These are phyloP conservation scores for Phytopythium ostracodes DNA, from an alignment of 352 stramenopile species.

Conservation along the genomic window DNA sequence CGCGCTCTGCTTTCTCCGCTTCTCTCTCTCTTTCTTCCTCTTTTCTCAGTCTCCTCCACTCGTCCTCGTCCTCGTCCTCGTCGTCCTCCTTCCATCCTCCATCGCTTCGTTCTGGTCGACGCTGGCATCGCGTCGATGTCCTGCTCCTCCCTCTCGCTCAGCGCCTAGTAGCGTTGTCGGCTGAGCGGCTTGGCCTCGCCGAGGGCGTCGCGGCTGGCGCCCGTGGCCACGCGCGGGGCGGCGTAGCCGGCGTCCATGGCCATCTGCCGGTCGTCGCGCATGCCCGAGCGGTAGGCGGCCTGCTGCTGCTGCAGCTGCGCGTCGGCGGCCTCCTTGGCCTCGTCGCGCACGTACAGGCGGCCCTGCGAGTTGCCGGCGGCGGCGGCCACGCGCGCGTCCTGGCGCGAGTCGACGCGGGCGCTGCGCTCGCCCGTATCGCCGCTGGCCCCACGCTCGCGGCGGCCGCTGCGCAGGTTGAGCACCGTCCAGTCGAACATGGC, in stretches of 20 bases:
- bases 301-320: constrained; percentile 33
- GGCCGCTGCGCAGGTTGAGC: constrained; percentile 78
- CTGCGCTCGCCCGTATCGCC: constrained; percentile 60
- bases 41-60: neutral
- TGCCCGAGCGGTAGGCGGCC: constrained; percentile 51
- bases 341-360: constrained; percentile 62
- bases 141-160: constrained; percentile 12
- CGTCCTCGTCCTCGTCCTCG: neutral
- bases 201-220: constrained; percentile 48
- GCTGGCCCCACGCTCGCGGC: constrained; percentile 56
- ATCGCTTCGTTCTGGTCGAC: constrained; percentile 3
- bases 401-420: constrained; percentile 51
- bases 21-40: neutral
- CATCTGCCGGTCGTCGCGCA: constrained; percentile 48
- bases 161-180: constrained; percentile 74
- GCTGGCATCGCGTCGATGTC: constrained; percentile 1
- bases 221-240: constrained; percentile 58
- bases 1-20: neutral
- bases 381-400: constrained; percentile 30
- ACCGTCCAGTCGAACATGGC: constrained; percentile 99
- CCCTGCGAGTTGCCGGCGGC: constrained; percentile 55
- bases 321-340: constrained; percentile 54
- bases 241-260: constrained; percentile 49
- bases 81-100: neutral
- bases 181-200: constrained; percentile 68